These are phyloP conservation scores for Claviceps sp. DNA, from an alignment of 2,329 filamentous ascomycete genomes.

Conservation along the genomic window DNA sequence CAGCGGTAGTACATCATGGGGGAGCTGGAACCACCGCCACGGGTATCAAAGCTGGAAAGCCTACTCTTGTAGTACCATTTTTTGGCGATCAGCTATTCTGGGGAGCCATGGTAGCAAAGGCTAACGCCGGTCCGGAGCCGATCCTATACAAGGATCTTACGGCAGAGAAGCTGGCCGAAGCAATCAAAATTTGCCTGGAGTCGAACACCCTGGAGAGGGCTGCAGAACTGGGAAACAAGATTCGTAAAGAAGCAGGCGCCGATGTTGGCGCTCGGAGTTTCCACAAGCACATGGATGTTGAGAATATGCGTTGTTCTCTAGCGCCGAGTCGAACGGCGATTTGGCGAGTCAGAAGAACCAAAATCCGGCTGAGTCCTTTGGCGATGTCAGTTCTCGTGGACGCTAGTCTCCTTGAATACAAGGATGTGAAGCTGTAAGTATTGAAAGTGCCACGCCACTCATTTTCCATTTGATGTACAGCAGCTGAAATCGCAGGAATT, in stretches of 20 bases:
- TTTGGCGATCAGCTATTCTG: conserved; percentile 79
- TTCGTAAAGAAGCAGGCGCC: conserved; percentile 50
- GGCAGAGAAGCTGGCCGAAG: conserved; percentile 49
- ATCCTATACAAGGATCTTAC: conserved; percentile 58
- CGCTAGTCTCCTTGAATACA: conserved; percentile 29
- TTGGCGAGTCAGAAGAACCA: conserved; percentile 59
- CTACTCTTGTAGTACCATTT: conserved; percentile 75
- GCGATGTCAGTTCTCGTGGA: conserved; percentile 58
- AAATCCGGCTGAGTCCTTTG: conserved; percentile 54
- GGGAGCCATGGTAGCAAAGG: conserved; percentile 61
- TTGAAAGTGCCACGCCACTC: too few species aligned
- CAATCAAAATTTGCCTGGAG: conserved; percentile 47
- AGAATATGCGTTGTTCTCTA: conserved; percentile 52
- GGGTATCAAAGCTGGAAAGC: conserved; percentile 67
- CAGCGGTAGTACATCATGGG: conserved; percentile 75
- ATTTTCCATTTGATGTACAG: too few species aligned
- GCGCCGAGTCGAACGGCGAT: conserved; percentile 49
- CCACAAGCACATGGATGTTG: conserved; percentile 48
- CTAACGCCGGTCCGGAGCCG: conserved; percentile 58
- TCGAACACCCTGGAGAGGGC: conserved; percentile 45
- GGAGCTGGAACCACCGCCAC: conserved; percentile 84
- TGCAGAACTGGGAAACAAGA: conserved; percentile 45
- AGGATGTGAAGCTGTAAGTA: too few species aligned
- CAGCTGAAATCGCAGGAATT: too few species aligned
- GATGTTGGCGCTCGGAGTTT: conserved; percentile 54